Base-by-base conservation (phyloP, 1,139 yeast genomes). In the Kluyveromyces sp. region DNA sequence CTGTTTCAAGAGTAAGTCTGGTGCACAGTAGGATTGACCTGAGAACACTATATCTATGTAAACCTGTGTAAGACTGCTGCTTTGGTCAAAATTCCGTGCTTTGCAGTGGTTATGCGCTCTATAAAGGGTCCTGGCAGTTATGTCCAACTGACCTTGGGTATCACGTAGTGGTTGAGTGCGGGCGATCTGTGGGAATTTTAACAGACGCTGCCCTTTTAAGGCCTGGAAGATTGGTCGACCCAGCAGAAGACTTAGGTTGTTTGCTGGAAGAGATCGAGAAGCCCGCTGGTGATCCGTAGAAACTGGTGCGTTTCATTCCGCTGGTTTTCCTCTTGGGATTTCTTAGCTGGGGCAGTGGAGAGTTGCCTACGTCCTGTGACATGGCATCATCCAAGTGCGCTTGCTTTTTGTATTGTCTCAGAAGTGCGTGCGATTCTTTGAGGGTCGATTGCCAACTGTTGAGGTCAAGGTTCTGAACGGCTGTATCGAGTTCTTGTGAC, bases 401-500 rank as follows among this genome's bases (percentile, higher is more conserved):
- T 15, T 33, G 36, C 7, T 28, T 29, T 3, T 39, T 41, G 35
- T 47, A 49, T 28, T 38, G 32, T 16, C 33, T 31, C n/a, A 44
- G 38, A 30, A 50, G 42, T 3, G 46, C 47, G 8, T 45, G 40
- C 16, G 55, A 47, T n/a, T 38, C 33, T 38, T 19, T 18, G 12
- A 38, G 19, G 6, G 30, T 16, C 12, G 35, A 32, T 38, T 31
- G 17, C 41, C 41, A 38, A 11, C 20, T 38, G 12, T 31, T 30
- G 9, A 38, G 29, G 3, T 22, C 36, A 18, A 38, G 36, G n/a
- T 32, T 18, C 16, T 31, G 17, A 19, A 38, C 31, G 15, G 12
- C 32, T 25, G 13, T 29, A 13, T 35, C 39, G 9, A 63, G 58
- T 45, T 69, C 69, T 11, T 68, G 68, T 7, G 39, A 4, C 4